Evolutionary conservation across 768 basidiomycete genomes (phyloP).

Genomic region (Lyophyllum semitale): DNA sequence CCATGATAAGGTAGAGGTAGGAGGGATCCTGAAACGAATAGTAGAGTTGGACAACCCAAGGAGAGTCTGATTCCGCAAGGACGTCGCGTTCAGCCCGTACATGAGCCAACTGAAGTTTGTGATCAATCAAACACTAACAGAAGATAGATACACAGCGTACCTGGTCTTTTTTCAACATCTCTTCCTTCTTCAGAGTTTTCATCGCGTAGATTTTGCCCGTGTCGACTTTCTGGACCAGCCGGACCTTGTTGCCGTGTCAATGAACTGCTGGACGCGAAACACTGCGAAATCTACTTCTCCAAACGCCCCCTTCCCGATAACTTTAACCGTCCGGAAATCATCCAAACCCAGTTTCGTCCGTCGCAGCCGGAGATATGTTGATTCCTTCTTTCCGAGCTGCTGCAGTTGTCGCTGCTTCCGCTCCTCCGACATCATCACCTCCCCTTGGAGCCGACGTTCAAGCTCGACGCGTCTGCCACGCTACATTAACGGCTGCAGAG

Average conservation of each 20-base stretch:
- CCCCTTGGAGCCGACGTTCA: constrained; percentile 75
- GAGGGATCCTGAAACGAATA: constrained; percentile 97
- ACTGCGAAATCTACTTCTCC: constrained; percentile 70
- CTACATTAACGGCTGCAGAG: background rate
- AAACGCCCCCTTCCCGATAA: constrained; percentile 98
- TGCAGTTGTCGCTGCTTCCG: constrained; percentile 83
- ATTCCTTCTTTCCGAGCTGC: constrained; percentile 86
- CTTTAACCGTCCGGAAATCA: constrained; percentile 96
- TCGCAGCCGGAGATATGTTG: constrained; percentile 82
- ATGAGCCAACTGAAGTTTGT: constrained; percentile 83
- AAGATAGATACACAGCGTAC: constrained; percentile 35
- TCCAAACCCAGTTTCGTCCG: constrained; percentile 89
- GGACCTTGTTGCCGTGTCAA: constrained; percentile 48
- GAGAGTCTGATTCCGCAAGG: constrained; percentile 91
- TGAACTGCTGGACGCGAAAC: background rate
- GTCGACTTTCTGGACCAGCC: constrained; percentile 94
- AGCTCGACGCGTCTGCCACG: constrained; percentile 77
- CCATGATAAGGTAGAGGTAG: constrained; percentile 97
- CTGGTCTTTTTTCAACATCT: constrained; percentile 99
- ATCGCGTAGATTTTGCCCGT: constrained; percentile 99
- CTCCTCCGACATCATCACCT: constrained; percentile 75
- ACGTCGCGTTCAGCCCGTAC: constrained; percentile 98
- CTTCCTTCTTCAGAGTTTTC: constrained; percentile 96
- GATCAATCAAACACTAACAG: background rate
- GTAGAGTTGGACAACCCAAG: constrained; percentile 95